Evolutionary conservation across 2,329 filamentous ascomycete species (phyloP).

Genomic region (Colletotrichum viniferum): DNA sequence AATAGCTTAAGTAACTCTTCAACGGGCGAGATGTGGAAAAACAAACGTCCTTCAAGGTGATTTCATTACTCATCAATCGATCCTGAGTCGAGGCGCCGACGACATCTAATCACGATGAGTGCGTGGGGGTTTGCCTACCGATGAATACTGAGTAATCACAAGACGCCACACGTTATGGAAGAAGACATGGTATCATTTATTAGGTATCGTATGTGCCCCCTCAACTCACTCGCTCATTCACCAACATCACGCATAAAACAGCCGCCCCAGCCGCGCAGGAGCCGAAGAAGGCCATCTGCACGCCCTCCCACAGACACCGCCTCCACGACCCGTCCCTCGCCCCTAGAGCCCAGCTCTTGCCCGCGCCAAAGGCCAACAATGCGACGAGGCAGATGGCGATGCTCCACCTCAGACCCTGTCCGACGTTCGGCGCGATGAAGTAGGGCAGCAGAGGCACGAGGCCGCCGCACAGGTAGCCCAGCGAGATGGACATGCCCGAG

Average conservation of each 20-base stretch:
- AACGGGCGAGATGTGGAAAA: neutral
- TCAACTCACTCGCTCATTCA: neutral
- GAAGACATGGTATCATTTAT: neutral
- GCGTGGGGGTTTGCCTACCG: fast-evolving
- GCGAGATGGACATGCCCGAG: constrained; percentile 62
- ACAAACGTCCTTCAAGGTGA: neutral
- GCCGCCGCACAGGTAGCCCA: constrained; percentile 67
- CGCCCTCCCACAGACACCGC: neutral
- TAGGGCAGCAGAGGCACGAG: constrained; percentile 68
- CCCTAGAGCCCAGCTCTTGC: constrained; percentile 50
- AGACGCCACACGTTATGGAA: neutral
- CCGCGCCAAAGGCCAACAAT: constrained; percentile 61
- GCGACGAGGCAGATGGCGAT: constrained; percentile 57
- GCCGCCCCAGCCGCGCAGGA: constrained; percentile 1
- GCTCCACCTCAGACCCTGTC: constrained; percentile 54
- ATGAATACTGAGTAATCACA: neutral
- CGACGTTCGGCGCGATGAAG: constrained; percentile 45
- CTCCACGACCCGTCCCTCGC: neutral
- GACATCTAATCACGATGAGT: neutral
- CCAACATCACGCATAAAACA: neutral
- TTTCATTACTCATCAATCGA: neutral
- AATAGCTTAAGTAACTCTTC: neutral
- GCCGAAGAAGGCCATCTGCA: neutral
- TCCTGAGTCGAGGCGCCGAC: neutral
- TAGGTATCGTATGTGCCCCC: neutral